Conservation (phyloP, 2,329 filamentous ascomycete genomes). For the Fusarium chlamydosporum region DNA sequence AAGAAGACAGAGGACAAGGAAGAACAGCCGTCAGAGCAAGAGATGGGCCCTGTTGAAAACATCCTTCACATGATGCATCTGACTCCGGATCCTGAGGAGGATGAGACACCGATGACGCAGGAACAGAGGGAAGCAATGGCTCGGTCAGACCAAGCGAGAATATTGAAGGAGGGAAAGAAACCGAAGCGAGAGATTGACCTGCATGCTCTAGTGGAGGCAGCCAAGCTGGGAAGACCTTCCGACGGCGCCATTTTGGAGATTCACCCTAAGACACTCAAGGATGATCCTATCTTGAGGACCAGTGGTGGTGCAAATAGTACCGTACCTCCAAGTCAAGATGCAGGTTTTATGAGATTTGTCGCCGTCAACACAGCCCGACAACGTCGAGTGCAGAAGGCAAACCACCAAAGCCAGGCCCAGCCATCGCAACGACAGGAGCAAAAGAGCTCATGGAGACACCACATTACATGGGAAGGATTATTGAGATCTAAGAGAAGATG, state of each 20-base stretch:
- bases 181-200: constrained; percentile 52
- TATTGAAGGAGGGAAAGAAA: constrained; percentile 36
- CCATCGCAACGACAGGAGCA: constrained; percentile 22
- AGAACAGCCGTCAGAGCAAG: constrained; percentile 29
- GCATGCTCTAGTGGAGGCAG: constrained; percentile 52
- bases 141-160: constrained; percentile 38
- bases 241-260: constrained; percentile 56
- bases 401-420: constrained; percentile 3
- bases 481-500: constrained; percentile 47
- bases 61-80: constrained; percentile 46
- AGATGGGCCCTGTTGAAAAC: constrained; percentile 49
- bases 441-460: constrained; percentile 30
- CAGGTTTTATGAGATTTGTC: constrained; percentile 52
- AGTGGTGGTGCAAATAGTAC: constrained; percentile 45
- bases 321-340: constrained; percentile 60
- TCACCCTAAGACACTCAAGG: constrained; percentile 58
- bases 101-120: constrained; percentile 44
- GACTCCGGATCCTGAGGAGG: constrained; percentile 23
- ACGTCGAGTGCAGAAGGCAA: constrained; percentile 21
- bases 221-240: constrained; percentile 48
- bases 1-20: constrained; percentile 41
- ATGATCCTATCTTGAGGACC: constrained; percentile 57
- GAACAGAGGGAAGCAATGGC: constrained; percentile 47
- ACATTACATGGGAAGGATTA: constrained; percentile 48
- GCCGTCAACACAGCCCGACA: constrained; percentile 23